Percentiles rank a stretch among this genome's conserved stretches.
Conservation (phyloP, 306 rosid species). For the Glycine latifolia region DNA sequence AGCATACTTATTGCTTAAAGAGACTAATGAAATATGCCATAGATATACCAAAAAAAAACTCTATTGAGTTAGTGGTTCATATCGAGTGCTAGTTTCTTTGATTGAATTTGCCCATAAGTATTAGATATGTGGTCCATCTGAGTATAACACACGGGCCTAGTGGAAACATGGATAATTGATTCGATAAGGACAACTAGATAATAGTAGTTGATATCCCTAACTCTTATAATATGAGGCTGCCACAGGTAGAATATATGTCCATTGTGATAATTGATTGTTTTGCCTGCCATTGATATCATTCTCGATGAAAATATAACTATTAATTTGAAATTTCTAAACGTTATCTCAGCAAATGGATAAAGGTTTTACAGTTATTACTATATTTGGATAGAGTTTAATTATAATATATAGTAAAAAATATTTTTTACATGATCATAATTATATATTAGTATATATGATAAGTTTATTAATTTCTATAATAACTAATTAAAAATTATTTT, state of each 20-base stretch:
- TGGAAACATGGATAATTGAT: not conserved
- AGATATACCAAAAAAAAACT: not conserved
- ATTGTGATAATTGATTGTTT: not conserved
- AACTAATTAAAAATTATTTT: not conserved
- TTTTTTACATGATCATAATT: too few relatives aligned
- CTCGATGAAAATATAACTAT: not conserved
- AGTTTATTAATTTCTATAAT: too few relatives aligned
- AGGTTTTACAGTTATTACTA: not conserved
- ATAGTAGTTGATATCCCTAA: not conserved
- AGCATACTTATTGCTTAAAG: not conserved
- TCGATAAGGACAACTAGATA: not conserved
- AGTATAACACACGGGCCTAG: not conserved
- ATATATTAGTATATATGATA: not conserved
- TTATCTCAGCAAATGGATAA: not conserved
- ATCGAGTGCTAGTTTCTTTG: not conserved
- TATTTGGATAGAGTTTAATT: not conserved
- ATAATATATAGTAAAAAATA: too few relatives aligned
- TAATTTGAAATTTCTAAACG: not conserved
- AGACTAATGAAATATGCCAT: not conserved
- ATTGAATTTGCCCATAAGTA: slow-evolving; percentile 15
- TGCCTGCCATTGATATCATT: not conserved
- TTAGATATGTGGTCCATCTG: slow-evolving; percentile 4
- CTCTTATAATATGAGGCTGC: not conserved
- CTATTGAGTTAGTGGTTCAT: slow-evolving; percentile 6
- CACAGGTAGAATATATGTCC: not conserved